Percentiles rank a stretch among this genome's conserved stretches.
These are phyloP conservation scores for Fusarium annulatum DNA, from an alignment of 2,329 filamentous ascomycete species.

Conservation along the genomic window DNA sequence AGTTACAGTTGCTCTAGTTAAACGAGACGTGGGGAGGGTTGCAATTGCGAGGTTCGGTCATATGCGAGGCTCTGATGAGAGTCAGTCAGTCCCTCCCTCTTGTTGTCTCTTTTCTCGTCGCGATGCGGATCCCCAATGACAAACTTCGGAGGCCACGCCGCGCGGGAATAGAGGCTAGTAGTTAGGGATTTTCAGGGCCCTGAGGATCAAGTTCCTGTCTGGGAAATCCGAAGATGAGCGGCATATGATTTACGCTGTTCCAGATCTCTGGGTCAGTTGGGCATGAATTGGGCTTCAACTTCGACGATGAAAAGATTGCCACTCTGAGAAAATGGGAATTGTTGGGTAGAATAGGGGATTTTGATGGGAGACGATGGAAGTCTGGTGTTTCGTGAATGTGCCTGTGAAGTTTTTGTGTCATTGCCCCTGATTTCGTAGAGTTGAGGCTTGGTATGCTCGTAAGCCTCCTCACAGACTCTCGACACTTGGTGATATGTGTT, in stretches of 20 bases:
- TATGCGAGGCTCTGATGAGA: neutral
- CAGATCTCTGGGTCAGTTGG: conserved; percentile 34
- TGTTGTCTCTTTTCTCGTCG: conserved; percentile 27
- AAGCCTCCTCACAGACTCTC: neutral
- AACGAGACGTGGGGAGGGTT: conserved; percentile 4
- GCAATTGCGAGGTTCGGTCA: conserved; percentile 5
- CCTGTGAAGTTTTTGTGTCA: neutral
- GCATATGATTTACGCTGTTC: conserved; percentile 18
- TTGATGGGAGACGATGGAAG: neutral
- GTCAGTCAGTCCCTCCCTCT: neutral
- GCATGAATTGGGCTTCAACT: conserved; percentile 23
- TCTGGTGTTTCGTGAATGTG: conserved; percentile 1
- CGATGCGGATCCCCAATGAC: neutral
- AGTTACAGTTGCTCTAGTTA: neutral
- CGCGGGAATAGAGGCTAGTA: conserved; percentile 5
- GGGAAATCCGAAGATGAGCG: conserved; percentile 20
- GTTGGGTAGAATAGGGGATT: neutral
- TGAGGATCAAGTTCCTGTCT: conserved; percentile 33
- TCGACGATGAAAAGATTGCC: neutral
- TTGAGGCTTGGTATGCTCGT: neutral
- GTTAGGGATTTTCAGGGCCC: conserved; percentile 3
- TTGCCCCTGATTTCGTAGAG: conserved; percentile 13
- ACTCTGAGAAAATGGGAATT: neutral
- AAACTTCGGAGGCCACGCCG: neutral
- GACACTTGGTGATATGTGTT: neutral